Conservation (phyloP, 805 yeast species). For the Yarrowia porcina region DNA sequence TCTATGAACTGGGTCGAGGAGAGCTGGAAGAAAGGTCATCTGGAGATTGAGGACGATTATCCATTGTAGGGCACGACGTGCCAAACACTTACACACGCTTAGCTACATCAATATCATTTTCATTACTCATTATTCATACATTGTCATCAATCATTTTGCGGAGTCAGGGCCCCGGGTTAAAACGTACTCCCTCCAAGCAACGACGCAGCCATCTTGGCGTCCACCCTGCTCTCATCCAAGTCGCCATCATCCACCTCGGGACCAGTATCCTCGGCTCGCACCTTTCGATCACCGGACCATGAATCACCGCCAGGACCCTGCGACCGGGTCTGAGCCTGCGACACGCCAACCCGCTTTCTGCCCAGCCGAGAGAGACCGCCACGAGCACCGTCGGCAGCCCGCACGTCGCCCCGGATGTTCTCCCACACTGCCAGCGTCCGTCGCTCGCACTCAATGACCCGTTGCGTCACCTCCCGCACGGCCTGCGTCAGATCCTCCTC, state of each 20-base stretch:
- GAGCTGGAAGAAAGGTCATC: neutral
- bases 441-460: constrained; percentile 81
- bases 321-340: constrained; percentile 42
- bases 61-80: too few relatives aligned
- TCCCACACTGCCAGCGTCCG: constrained; percentile 72
- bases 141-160: constrained; percentile 4
- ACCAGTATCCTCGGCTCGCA: constrained; percentile 3
- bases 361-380: constrained; percentile 86
- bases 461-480: constrained; percentile 59
- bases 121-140: constrained; percentile 26
- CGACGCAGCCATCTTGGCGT: constrained; percentile 23
- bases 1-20: neutral
- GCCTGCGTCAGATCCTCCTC: constrained; percentile 52
- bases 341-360: constrained; percentile 50
- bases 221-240: neutral
- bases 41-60: constrained; percentile 17
- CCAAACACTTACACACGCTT: too few relatives aligned
- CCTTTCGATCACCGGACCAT: constrained; percentile 54
- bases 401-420: constrained; percentile 63
- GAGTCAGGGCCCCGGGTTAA: neutral
- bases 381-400: constrained; percentile 60
- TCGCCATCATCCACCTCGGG: neutral
- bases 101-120: neutral
- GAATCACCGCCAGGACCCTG: constrained; percentile 53
- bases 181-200: constrained; percentile 8